A percentile compares a stretch with the other conserved stretches of the same genome.
phyloP scores from a whole-genome alignment of 768 basidiomycete species.

The Xerocomellus chrysenteron region DNA sequence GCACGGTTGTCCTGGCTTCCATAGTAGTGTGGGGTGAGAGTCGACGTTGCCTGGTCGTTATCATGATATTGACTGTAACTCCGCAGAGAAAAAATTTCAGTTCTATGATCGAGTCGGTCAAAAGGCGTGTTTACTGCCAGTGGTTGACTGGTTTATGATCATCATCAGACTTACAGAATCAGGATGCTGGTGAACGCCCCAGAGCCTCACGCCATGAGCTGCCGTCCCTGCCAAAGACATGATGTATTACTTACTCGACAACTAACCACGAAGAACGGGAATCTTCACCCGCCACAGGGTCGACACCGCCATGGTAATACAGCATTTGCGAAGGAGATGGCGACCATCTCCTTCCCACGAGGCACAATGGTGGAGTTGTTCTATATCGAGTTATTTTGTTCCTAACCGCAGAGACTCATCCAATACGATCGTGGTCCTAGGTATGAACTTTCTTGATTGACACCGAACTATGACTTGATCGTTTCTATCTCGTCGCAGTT shows the following conservation, averaged over 20 bases:
- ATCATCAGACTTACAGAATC: conserved; percentile 21
- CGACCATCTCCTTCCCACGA: too few species aligned
- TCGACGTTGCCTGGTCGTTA: too few species aligned
- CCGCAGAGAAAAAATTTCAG: too few species aligned
- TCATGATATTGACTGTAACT: too few species aligned
- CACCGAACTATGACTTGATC: neutral
- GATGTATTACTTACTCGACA: neutral
- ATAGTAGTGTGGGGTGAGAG: too few species aligned
- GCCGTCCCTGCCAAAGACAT: conserved; percentile 26
- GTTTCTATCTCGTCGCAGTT: neutral
- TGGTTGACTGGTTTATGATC: neutral
- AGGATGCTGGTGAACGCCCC: conserved; percentile 26
- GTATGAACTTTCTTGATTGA: neutral
- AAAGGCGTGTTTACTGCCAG: neutral
- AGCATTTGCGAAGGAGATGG: too few species aligned
- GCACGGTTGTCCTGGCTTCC: too few species aligned
- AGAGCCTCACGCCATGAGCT: conserved; percentile 8
- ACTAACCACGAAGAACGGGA: neutral
- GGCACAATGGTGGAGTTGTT: too few species aligned
- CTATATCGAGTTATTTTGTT: too few species aligned
- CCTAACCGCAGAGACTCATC: neutral
- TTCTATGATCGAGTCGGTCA: conserved; percentile 6
- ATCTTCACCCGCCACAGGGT: neutral
- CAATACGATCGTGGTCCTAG: neutral
- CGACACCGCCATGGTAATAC: too few species aligned